phyloP scores from a whole-genome alignment of 306 rosid species.

The Abrus pulchellus region DNA sequence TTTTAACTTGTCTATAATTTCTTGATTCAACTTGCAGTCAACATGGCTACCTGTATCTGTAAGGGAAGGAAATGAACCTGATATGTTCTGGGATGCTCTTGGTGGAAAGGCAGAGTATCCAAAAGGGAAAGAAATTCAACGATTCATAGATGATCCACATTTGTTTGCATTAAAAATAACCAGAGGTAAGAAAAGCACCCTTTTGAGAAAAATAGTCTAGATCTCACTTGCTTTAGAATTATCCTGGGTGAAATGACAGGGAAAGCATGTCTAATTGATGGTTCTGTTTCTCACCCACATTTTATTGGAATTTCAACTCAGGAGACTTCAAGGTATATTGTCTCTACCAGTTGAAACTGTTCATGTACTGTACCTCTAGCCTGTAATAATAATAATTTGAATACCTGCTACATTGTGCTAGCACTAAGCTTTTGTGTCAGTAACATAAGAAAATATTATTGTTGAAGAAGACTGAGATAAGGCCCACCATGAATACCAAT shows the following conservation, averaged over 20 bases:
- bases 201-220: conserved; percentile 53
- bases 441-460: background rate
- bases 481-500: background rate
- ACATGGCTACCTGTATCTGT: conserved; percentile 80
- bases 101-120: conserved; percentile 84
- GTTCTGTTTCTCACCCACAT: conserved; percentile 73
- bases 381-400: conserved; percentile 20
- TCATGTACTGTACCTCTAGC: conserved; percentile 4
- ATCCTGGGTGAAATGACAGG: conserved; percentile 66
- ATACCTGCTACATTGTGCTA: background rate
- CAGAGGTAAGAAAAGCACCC: conserved; percentile 69
- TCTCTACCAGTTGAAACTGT: conserved; percentile 31
- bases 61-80: conserved; percentile 96
- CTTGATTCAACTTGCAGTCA: conserved; percentile 65
- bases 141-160: conserved; percentile 80
- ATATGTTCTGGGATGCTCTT: conserved; percentile 78
- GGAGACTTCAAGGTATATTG: conserved; percentile 85
- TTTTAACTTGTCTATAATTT: conserved; percentile 32
- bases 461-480: background rate
- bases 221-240: conserved; percentile 70
- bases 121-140: conserved; percentile 76
- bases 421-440: conserved; percentile 6
- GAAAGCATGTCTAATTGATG: conserved; percentile 67
- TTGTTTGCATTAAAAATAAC: conserved; percentile 70
- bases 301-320: conserved; percentile 62